Evolutionary conservation across 2,329 filamentous ascomycete genomes (phyloP), one percentile per base, ranked within the genome.

Genomic region (Helotiales sp.): DNA sequence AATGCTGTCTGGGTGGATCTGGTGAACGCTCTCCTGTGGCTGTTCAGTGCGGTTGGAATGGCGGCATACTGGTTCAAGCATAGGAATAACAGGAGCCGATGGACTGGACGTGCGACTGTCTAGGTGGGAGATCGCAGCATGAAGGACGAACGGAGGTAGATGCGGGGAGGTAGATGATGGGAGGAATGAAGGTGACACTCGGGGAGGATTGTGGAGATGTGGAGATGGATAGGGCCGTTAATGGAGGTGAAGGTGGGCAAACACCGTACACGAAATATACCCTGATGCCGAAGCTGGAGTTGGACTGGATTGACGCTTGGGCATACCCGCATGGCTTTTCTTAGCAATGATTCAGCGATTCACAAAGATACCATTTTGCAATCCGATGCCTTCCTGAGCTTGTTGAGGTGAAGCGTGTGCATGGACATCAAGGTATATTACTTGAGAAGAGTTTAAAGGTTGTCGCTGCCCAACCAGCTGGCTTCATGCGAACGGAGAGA

Each of bases 1-100:
- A 86, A 87, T 69, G 90, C 91, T 5, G 90, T 95, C 15, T 96
- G 90, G 89, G 80, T 96, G 46, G 89, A 93, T 72, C 73, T 96
- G 51, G 77, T 82, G 47, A 90, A 88, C 71, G 82, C 91, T 72
- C 70, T 91, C 13, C 78, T 96, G 51, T 96, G 92, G 92, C 75
- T 91, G 50, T 72, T 87, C 47, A 86, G 84, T 2, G 80, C 83
- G 3, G 58, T 81, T 12, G 83, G 80, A 27, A 77, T 81, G 13
- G 76, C 77, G 13, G 70, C 79, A 1, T 82, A 87, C 69, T 91
- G 85, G 79, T 84, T 77, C 71, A 76, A 74, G 60, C 76, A 82
- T 67, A 78, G 81, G 47, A 76, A 83, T 48, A 74, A 74, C 30
- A 76, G 77, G 62, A 79, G 77, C 17, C 77, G 78, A 51, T 86